Conservation (phyloP, 2,329 filamentous ascomycete species). For the Torrubiellomyces zombiae region DNA sequence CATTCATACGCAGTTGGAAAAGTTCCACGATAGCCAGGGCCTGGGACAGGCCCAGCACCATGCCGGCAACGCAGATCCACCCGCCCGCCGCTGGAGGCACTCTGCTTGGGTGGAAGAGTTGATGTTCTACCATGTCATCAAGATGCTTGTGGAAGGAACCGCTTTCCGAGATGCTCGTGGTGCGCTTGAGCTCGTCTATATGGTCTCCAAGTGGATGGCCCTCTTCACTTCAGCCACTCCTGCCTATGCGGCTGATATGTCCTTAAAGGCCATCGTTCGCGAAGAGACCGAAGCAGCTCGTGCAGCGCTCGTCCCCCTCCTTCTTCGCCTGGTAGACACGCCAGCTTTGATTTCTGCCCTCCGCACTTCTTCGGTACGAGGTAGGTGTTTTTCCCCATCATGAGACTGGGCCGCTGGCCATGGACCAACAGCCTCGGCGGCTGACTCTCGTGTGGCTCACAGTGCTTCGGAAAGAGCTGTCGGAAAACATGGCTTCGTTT, state of each 20-base stretch:
- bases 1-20: constrained; percentile 18
- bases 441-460: too few species aligned
- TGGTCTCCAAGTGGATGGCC: constrained; percentile 41
- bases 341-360: constrained; percentile 35
- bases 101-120: constrained; percentile 64
- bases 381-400: constrained; percentile 16
- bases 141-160: constrained; percentile 50
- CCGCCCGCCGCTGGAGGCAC: constrained; percentile 29
- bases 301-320: constrained; percentile 46
- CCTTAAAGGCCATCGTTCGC: constrained; percentile 26
- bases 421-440: not conserved
- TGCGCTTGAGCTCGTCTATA: constrained; percentile 31
- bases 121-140: constrained; percentile 83
- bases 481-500: constrained; percentile 34
- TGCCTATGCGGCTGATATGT: constrained; percentile 29
- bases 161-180: constrained; percentile 29
- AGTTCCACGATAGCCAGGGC: constrained; percentile 2
- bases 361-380: constrained; percentile 33
- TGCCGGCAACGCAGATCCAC: constrained; percentile 2
- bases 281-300: constrained; percentile 45
- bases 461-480: constrained; percentile 32
- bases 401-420: not conserved
- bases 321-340: constrained; percentile 46
- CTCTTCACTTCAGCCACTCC: constrained; percentile 35
- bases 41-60: constrained; percentile 2